Conservation (phyloP, 1,284 basidiomycete species). For the Irpex sp. region DNA sequence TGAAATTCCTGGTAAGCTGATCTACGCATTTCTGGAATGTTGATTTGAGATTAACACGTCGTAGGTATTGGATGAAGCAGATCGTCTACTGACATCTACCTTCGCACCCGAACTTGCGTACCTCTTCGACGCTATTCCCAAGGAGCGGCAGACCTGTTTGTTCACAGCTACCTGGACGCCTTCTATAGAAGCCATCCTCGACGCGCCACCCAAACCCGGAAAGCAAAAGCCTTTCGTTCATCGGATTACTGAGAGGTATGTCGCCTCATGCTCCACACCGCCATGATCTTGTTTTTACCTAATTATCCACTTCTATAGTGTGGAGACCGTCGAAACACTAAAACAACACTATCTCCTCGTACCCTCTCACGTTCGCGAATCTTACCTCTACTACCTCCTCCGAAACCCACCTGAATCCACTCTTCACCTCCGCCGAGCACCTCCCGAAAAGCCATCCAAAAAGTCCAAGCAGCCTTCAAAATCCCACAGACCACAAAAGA, state of each 20-base stretch:
- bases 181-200: conserved; percentile 80
- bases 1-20: conserved; percentile 80
- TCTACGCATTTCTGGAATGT: not conserved
- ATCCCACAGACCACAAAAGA: conserved; percentile 26
- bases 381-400: conserved; percentile 89
- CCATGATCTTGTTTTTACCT: not conserved
- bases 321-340: conserved; percentile 83
- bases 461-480: conserved; percentile 27
- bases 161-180: conserved; percentile 95
- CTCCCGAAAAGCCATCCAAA: conserved; percentile 43
- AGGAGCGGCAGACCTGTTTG: conserved; percentile 89
- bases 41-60: not conserved
- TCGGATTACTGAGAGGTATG: conserved; percentile 75
- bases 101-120: conserved; percentile 87
- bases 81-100: conserved; percentile 86
- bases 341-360: conserved; percentile 92
- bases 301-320: conserved; percentile 37
- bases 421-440: conserved; percentile 56
- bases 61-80: conserved; percentile 94
- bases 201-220: conserved; percentile 72
- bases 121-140: conserved; percentile 78
- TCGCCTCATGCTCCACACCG: conserved; percentile 7
- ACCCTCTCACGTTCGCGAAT: conserved; percentile 92
- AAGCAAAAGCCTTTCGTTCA: conserved; percentile 89
- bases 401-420: conserved; percentile 85